Evolutionary conservation across 2,329 filamentous ascomycete species (phyloP).

Genomic region (Cercospora zeae-maydis): DNA sequence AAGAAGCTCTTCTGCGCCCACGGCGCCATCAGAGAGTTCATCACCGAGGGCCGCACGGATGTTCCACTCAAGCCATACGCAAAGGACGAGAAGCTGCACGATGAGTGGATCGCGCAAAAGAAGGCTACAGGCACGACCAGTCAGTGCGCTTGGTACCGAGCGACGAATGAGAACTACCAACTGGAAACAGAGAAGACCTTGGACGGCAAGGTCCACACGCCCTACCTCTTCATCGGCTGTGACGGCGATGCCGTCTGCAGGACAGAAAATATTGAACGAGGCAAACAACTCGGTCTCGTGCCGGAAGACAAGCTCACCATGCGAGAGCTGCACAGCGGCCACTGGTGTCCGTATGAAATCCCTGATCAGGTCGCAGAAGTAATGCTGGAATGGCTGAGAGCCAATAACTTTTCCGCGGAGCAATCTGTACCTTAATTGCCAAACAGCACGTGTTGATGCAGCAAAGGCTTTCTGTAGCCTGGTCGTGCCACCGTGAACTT

Average conservation of each 20-base stretch:
- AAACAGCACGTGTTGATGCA: background rate
- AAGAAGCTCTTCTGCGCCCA: constrained; percentile 38
- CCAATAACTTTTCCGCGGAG: constrained; percentile 17
- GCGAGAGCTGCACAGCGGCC: constrained; percentile 21
- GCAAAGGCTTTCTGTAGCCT: background rate
- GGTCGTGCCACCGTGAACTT: background rate
- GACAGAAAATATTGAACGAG: constrained; percentile 20
- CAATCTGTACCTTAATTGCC: background rate
- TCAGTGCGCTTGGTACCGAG: constrained; percentile 39
- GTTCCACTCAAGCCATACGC: constrained; percentile 38
- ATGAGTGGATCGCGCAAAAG: constrained; percentile 36
- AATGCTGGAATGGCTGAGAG: constrained; percentile 22
- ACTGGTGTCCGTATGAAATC: constrained; percentile 31
- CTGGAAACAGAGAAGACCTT: constrained; percentile 20
- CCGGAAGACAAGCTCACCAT: constrained; percentile 22
- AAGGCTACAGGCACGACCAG: constrained; percentile 35
- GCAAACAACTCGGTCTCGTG: constrained; percentile 24
- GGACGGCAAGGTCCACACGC: constrained; percentile 29
- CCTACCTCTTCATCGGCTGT: constrained; percentile 37
- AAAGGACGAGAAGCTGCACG: constrained; percentile 31
- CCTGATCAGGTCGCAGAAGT: constrained; percentile 25
- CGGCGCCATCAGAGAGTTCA: constrained; percentile 36
- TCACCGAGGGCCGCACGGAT: constrained; percentile 24
- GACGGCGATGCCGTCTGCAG: constrained; percentile 31
- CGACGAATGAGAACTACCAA: constrained; percentile 29